Conservation (phyloP, 2,329 filamentous ascomycete genomes). For the Claviceps lovelessii region DNA sequence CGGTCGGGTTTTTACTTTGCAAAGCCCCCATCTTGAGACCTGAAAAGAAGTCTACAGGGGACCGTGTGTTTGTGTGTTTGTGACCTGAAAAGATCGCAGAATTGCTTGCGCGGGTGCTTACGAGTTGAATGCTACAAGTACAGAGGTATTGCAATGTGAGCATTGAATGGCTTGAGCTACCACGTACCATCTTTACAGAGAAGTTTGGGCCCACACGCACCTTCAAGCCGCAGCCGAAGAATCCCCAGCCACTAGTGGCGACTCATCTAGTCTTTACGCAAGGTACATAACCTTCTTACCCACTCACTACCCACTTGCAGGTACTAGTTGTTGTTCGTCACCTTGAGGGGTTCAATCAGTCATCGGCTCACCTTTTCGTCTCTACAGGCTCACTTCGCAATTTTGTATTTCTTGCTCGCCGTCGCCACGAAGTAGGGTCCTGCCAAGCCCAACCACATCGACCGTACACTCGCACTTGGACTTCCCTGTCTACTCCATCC, state of each 20-base stretch:
- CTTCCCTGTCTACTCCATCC: not conserved
- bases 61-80: too few species aligned
- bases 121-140: too few species aligned
- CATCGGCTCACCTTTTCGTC: conserved; percentile 7
- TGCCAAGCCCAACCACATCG: not conserved
- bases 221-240: conserved; percentile 7
- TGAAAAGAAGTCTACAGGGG: too few species aligned
- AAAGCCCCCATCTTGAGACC: too few species aligned
- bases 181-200: too few species aligned
- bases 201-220: not conserved
- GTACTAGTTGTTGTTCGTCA: conserved; percentile 4
- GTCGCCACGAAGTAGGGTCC: not conserved
- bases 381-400: conserved; percentile 4
- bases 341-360: conserved; percentile 10
- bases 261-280: not conserved
- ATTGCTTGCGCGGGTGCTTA: too few species aligned
- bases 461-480: not conserved
- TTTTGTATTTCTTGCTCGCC: not conserved
- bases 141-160: not conserved
- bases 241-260: conserved; percentile 5
- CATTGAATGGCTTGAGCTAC: too few species aligned
- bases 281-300: not conserved
- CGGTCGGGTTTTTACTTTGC: too few species aligned
- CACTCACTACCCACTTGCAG: not conserved
- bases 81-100: too few species aligned